Evolutionary conservation across 2,329 filamentous ascomycete genomes (phyloP), one percentile per base, ranked within the genome.

Genomic region (Phymatotrichopsis omnivora): DNA sequence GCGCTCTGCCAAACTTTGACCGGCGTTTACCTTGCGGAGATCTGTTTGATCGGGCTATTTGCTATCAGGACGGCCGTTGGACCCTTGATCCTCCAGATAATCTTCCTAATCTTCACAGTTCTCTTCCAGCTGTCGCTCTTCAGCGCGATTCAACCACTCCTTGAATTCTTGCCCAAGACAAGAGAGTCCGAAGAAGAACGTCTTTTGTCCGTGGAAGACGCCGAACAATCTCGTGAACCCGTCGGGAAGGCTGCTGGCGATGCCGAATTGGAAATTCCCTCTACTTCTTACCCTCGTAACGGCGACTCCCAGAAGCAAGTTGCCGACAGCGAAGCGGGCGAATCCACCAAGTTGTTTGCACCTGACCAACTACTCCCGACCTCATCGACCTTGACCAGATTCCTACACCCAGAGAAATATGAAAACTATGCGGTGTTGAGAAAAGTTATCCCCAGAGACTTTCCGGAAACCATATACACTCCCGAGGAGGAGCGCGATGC

Each of bases 21-120:
- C 1, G 87, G 89, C 17, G 69, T 93, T 38, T 95, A 96, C 62
- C 71, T 95, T 27, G 76, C 80, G 1, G 78, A 91, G 54, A 66
- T 89, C 23, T 91, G 85, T 63, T 70, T 95, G 60, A 80, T 94
- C 54, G 87, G 86, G 38, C 71, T 95, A 2, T 87, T 95, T 57
- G 81, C 74, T 40, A 76, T 89, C 39, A 77, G 75, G 5, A 66
- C 70, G 1, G 75, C 77, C 0, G 67, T 79, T 14, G 80, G 78
- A 0, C 83, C 85, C 0, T 63, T 89, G 58, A 67, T 86, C 22
- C 65, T 91, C 37, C 86, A 87, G 77, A 70, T 89, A 37, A 66
- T 80, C 42, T 80, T 85, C 63, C 68, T 91, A 17, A 60, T 93
- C 55, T 81, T 89, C 62, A 82, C 81, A 2, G 64, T 77, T 1